Evolutionary conservation across 2,329 filamentous ascomycete species (phyloP).

Genomic region (Claviceps humidiphila): DNA sequence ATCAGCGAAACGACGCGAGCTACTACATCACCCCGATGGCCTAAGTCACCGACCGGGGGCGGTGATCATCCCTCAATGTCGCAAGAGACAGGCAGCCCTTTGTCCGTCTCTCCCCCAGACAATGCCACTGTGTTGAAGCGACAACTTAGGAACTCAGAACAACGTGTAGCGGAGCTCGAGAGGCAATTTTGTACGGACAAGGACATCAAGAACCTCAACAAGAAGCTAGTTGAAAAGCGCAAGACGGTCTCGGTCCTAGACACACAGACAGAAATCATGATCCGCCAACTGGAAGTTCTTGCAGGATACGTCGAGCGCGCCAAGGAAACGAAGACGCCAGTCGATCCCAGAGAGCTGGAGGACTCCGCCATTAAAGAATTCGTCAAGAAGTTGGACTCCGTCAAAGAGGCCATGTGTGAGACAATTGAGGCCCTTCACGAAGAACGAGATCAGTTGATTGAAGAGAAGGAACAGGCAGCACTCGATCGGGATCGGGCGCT

Average conservation of each 20-base stretch:
- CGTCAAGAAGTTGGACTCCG: conserved; percentile 56
- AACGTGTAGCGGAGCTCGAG: conserved; percentile 76
- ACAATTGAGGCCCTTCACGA: conserved; percentile 47
- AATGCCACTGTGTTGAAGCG: conserved; percentile 56
- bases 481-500: conserved; percentile 86
- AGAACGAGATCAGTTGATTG: conserved; percentile 68
- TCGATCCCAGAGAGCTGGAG: conserved; percentile 73
- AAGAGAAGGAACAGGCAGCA: conserved; percentile 71
- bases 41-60: conserved; percentile 46
- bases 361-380: conserved; percentile 86
- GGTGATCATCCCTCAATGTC: conserved; percentile 37
- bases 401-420: conserved; percentile 45
- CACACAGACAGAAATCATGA: conserved; percentile 89
- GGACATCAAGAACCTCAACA: conserved; percentile 64
- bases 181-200: conserved; percentile 57
- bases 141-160: conserved; percentile 69
- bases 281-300: conserved; percentile 79
- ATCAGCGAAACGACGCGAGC: conserved; percentile 55
- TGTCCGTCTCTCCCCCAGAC: conserved; percentile 49
- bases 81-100: conserved; percentile 57
- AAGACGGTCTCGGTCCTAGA: conserved; percentile 92
- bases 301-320: conserved; percentile 78
- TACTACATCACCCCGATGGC: conserved; percentile 55
- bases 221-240: conserved; percentile 79
- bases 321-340: conserved; percentile 66